Evolutionary conservation across 768 basidiomycete genomes (phyloP).

Genomic region (Tulasnella sp.): DNA sequence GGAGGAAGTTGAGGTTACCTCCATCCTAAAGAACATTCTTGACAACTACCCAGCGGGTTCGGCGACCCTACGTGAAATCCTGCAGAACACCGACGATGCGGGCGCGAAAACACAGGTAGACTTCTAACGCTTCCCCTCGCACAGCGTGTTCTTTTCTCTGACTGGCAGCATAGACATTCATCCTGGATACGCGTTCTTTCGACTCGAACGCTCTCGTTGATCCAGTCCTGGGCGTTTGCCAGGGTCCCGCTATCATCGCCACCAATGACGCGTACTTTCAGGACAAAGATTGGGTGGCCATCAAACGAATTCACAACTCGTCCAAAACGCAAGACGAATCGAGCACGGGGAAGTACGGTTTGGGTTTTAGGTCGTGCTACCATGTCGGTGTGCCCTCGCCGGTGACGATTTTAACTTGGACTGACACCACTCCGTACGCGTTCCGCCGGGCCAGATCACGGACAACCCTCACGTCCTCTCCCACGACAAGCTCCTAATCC

Average conservation of each 20-base stretch:
- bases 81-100: neutral
- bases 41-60: conserved; percentile 23
- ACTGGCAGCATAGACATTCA: neutral
- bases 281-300: conserved; percentile 14
- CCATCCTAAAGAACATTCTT: conserved; percentile 14
- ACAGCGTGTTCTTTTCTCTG: neutral
- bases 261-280: neutral
- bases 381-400: neutral
- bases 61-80: conserved; percentile 6
- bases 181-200: neutral
- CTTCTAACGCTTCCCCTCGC: neutral
- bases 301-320: conserved; percentile 1
- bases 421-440: neutral
- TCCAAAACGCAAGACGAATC: conserved; percentile 15
- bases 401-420: neutral
- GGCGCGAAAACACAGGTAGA: conserved; percentile 5
- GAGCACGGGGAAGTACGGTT: conserved; percentile 15
- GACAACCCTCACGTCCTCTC: conserved; percentile 20
- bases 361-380: conserved; percentile 21
- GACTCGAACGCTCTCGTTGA: neutral
- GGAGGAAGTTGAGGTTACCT: neutral
- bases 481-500: conserved; percentile 7
- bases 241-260: conserved; percentile 16
- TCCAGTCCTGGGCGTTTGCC: conserved; percentile 16
- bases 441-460: neutral